A percentile compares a stretch with the other conserved stretches of the same genome.
Evolutionary conservation across 1,284 basidiomycete species (phyloP).

Genomic region (Leucoagaricus sp.): DNA sequence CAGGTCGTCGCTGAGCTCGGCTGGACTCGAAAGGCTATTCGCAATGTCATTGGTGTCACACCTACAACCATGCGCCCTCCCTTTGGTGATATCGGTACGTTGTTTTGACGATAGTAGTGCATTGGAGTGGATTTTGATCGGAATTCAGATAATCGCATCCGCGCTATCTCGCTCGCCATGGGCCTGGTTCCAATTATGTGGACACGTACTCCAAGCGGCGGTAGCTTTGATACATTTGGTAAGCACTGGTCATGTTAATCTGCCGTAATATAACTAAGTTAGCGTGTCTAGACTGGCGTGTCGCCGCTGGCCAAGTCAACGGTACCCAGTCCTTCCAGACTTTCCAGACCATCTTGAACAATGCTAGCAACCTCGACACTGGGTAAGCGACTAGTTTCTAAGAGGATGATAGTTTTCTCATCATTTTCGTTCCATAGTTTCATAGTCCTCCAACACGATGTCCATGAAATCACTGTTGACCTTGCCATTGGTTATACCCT

Average conservation of each 20-base stretch:
- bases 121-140: neutral
- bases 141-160: constrained; percentile 83
- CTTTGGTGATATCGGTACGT: constrained; percentile 57
- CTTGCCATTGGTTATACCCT: constrained; percentile 87
- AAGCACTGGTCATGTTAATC: constrained; percentile 16
- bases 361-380: constrained; percentile 56
- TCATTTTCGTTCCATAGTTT: constrained; percentile 52
- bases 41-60: constrained; percentile 73
- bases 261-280: constrained; percentile 8
- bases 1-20: constrained; percentile 93
- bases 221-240: constrained; percentile 83
- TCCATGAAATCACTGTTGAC: constrained; percentile 85
- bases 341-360: constrained; percentile 64
- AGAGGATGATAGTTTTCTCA: neutral
- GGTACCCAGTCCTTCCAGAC: constrained; percentile 55
- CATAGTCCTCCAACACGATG: constrained; percentile 88
- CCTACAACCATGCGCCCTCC: constrained; percentile 71
- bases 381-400: constrained; percentile 40
- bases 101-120: constrained; percentile 16
- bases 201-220: constrained; percentile 60
- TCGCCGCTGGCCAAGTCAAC: constrained; percentile 69
- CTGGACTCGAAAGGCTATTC: constrained; percentile 89
- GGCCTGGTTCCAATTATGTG: constrained; percentile 81
- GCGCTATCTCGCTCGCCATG: constrained; percentile 83
- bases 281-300: constrained; percentile 70